These are phyloP conservation scores for Linnemannia elongata DNA, from an alignment of 192 early-diverging fungal species.

Conservation along the genomic window DNA sequence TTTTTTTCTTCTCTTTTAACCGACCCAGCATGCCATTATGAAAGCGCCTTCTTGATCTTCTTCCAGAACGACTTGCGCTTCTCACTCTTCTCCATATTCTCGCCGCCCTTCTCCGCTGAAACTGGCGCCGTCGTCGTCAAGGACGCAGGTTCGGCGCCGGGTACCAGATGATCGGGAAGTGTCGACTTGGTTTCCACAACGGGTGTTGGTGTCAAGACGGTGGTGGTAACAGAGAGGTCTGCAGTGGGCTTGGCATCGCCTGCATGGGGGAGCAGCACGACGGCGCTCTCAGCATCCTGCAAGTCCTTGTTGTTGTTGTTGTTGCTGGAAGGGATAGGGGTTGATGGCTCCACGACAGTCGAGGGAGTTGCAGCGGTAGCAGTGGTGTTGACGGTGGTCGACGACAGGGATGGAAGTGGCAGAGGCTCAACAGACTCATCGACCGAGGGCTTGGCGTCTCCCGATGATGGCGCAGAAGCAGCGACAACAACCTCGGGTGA, in stretches of 20 bases:
- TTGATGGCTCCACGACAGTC: neutral
- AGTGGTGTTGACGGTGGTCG: neutral
- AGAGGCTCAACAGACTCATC: neutral
- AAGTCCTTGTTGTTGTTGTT: neutral
- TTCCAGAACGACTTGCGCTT: conserved; percentile 50
- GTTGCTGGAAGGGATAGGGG: neutral
- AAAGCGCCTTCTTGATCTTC: conserved; percentile 48
- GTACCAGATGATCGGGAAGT: neutral
- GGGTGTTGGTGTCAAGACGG: neutral
- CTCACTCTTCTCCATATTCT: conserved; percentile 24
- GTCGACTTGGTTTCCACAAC: neutral
- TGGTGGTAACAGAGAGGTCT: neutral
- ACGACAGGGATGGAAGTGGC: neutral
- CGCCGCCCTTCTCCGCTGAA: neutral
- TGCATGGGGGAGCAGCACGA: neutral
- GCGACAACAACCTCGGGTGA: conserved; percentile 17
- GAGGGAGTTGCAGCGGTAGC: neutral
- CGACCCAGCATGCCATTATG: neutral
- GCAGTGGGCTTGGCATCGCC: conserved; percentile 30
- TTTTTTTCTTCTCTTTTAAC: no score
- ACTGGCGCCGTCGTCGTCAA: neutral
- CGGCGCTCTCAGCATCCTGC: neutral
- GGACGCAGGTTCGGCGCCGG: neutral
- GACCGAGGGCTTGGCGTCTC: neutral
- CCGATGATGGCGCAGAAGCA: neutral